Base-by-base conservation (phyloP, 345 rosid genomes). In the Dovyalis caffra region DNA sequence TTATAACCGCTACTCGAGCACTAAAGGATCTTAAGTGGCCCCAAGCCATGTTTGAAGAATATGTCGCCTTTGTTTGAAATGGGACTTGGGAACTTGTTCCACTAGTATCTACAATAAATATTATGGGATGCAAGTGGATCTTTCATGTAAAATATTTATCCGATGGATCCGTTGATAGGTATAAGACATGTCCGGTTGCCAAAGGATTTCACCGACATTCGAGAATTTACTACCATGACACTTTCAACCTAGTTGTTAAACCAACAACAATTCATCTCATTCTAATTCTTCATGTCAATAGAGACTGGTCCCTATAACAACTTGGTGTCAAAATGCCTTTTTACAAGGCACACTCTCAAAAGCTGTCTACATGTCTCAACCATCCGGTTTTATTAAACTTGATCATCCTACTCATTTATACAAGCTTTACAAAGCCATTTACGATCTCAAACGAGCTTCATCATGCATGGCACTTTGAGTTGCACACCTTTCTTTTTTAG, bases 81-180 rank as follows among this genome's bases (percentile, higher is more conserved):
- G 62, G 62, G 62, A 57, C 62, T 9, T 57, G 62, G 62, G 62
- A 57, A 20, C 62, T 57, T 20, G 62, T 57, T 57, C 62, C 62
- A 20, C n/a, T 57, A 23, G 4, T 57, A 23, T 18, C 26, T 28
- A 20, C 25, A 57, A 3, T 20, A 20, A 57, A 57, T 57, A 1
- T 57, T 57, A 9, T 57, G 5, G 25, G 8, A 28, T 57, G 62
- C 23, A 57, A 9, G 25, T 57, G 62, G 62, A 57, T 57, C 23
- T 57, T 51, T 51, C 15, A n/a, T 2, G 20, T 51, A 51, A 51
- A 51, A 51, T 2, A n/a, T 11, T 11, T 11, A 11, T 3, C 58
- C 20, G 58, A 51, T 62, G 34, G 66, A 18, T 62, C 34, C 25
- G 11, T 62, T 25, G 4, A 25, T 25, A 62, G 4, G 26, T 62